These are phyloP conservation scores for Aspergillus sp. DNA, from an alignment of 2,329 filamentous ascomycete genomes.

Conservation along the genomic window DNA sequence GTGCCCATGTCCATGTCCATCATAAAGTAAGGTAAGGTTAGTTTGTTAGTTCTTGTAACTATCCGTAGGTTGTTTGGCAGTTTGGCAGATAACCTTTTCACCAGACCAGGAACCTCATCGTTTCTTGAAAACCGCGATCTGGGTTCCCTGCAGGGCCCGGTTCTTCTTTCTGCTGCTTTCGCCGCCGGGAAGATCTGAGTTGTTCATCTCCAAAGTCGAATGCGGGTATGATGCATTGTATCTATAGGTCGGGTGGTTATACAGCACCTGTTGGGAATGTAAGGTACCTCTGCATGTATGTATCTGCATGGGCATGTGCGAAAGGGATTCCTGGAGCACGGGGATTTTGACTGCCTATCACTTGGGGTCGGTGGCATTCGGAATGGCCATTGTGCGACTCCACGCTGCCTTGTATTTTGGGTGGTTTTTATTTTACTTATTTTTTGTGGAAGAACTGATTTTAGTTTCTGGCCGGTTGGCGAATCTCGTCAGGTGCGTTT, in stretches of 20 bases:
- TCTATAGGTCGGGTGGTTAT: neutral
- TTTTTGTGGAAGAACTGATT: too few species aligned
- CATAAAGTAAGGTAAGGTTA: neutral
- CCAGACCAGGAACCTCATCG: conserved; percentile 15
- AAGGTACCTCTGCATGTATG: conserved; percentile 18
- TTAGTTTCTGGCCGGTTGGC: neutral
- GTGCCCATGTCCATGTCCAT: neutral
- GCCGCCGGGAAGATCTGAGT: neutral
- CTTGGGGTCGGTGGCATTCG: conserved; percentile 1
- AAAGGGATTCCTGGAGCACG: conserved; percentile 5
- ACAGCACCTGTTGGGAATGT: conserved; percentile 8
- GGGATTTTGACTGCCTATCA: conserved; percentile 18
- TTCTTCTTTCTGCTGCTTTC: neutral
- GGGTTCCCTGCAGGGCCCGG: neutral
- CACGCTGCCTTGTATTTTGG: neutral
- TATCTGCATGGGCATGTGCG: conserved; percentile 14
- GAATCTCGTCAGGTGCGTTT: neutral
- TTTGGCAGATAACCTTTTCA: neutral
- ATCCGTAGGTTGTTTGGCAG: too few species aligned
- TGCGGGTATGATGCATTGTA: neutral
- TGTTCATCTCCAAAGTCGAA: neutral
- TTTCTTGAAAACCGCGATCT: neutral
- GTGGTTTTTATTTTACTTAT: too few species aligned
- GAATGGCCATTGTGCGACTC: neutral
- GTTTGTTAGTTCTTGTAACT: too few species aligned